Percentiles rank a stretch among this genome's conserved stretches.
These are phyloP conservation scores for Teunomyces stri DNA, from an alignment of 805 yeast species.

Conservation along the genomic window DNA sequence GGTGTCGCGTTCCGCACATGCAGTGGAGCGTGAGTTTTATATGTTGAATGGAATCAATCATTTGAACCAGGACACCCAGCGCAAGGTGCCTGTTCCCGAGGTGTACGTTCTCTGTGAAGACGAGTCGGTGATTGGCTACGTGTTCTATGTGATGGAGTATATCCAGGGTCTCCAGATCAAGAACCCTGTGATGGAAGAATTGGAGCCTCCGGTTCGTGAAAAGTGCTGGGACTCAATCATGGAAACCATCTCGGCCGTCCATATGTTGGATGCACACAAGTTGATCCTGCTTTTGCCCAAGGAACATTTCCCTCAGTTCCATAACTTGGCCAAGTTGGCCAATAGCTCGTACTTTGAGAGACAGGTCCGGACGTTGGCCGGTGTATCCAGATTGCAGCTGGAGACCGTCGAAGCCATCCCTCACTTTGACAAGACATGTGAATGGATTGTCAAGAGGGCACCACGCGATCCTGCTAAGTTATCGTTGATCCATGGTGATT, in stretches of 20 bases:
- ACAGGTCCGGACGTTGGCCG: constrained; percentile 47
- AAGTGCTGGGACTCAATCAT: constrained; percentile 49
- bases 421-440: constrained; percentile 37
- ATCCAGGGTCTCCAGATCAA: constrained; percentile 56
- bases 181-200: constrained; percentile 46
- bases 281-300: constrained; percentile 45
- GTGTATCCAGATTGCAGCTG: constrained; percentile 39
- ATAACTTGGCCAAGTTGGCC: constrained; percentile 16
- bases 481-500: constrained; percentile 61
- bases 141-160: constrained; percentile 61
- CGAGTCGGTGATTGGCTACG: constrained; percentile 51
- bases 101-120: constrained; percentile 56
- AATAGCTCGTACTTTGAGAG: constrained; percentile 47
- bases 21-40: constrained; percentile 59
- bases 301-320: constrained; percentile 44
- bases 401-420: constrained; percentile 48
- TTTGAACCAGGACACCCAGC: constrained; percentile 17
- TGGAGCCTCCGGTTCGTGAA: constrained; percentile 21
- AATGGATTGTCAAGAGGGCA: constrained; percentile 41
- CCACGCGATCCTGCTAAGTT: constrained; percentile 48
- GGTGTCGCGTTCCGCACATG: constrained; percentile 57
- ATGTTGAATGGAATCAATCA: constrained; percentile 41
- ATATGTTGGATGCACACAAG: constrained; percentile 44
- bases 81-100: constrained; percentile 52
- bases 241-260: constrained; percentile 48